These are phyloP conservation scores for Teratosphaeria gauchensis DNA, from an alignment of 2,329 filamentous ascomycete genomes.

Conservation along the genomic window DNA sequence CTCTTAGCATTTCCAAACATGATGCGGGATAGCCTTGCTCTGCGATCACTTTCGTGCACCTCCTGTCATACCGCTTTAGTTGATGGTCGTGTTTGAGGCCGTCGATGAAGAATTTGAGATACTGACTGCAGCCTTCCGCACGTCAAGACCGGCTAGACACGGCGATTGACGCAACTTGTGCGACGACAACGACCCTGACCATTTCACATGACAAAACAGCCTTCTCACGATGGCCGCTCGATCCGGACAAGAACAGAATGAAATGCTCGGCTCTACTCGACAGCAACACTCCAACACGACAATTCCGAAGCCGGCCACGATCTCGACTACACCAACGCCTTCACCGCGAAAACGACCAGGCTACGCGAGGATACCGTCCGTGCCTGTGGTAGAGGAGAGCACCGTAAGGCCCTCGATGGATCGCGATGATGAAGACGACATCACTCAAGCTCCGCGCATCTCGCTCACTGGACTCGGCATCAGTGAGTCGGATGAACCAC, in stretches of 20 bases:
- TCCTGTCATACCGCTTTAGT: too few relatives aligned
- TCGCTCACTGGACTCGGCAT: conserved; percentile 3
- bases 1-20: not conserved
- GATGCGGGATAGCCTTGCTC: too few relatives aligned
- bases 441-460: conserved; percentile 4
- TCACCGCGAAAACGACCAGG: conserved; percentile 22
- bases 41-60: not conserved
- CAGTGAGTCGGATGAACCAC: not conserved
- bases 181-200: not conserved
- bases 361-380: conserved; percentile 28
- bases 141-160: not conserved
- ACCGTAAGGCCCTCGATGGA: conserved; percentile 10
- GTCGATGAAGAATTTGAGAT: not conserved
- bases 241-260: not conserved
- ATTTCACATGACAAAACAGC: not conserved
- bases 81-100: not conserved
- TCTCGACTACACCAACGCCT: not conserved
- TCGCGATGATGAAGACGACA: conserved; percentile 25
- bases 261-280: not conserved
- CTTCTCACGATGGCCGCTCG: not conserved
- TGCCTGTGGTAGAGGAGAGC: conserved; percentile 23
- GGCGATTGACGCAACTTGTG: not conserved
- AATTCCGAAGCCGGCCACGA: not conserved
- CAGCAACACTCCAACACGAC: not conserved
- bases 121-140: not conserved